These are phyloP conservation scores for Annona squamosa DNA, from an alignment of 164 flowering plant genomes.

Conservation along the genomic window DNA sequence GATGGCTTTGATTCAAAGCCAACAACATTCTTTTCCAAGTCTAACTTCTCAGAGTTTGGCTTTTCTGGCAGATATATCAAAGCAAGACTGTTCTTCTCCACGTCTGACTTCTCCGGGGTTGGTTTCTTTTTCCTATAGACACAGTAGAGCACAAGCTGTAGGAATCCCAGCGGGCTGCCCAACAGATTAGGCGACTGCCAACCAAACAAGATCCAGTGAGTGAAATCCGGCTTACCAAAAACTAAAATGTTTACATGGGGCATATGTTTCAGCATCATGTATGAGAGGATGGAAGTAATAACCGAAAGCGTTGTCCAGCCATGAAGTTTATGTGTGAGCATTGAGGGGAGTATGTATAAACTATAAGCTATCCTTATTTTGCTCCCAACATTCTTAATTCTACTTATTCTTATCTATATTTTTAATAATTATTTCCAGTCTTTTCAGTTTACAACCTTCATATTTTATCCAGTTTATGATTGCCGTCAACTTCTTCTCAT, in stretches of 20 bases:
- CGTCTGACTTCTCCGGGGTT: constrained; percentile 21
- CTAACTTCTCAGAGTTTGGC: background rate
- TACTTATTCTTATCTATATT: too few relatives aligned
- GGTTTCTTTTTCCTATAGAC: constrained; percentile 33
- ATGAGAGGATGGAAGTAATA: too few relatives aligned
- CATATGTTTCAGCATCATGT: too few relatives aligned
- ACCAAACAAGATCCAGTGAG: constrained; percentile 7
- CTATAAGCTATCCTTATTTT: too few relatives aligned
- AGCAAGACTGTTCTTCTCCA: background rate
- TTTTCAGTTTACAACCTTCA: too few relatives aligned
- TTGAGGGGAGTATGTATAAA: too few relatives aligned
- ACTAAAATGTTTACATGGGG: background rate
- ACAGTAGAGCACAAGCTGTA: constrained; percentile 35
- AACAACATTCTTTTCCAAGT: background rate
- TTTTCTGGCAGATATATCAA: background rate
- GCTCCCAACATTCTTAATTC: too few relatives aligned
- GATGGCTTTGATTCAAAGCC: background rate
- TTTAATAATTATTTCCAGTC: too few relatives aligned
- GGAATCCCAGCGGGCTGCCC: constrained; percentile 15
- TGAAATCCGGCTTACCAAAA: background rate
- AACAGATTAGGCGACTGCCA: constrained; percentile 24
- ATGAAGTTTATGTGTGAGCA: too few relatives aligned
- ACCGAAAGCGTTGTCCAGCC: too few relatives aligned
- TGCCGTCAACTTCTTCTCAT: too few relatives aligned
- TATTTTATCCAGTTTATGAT: too few relatives aligned